Base-by-base conservation (phyloP, 169 alveolate genomes). In the Plasmodium yoelii region DNA sequence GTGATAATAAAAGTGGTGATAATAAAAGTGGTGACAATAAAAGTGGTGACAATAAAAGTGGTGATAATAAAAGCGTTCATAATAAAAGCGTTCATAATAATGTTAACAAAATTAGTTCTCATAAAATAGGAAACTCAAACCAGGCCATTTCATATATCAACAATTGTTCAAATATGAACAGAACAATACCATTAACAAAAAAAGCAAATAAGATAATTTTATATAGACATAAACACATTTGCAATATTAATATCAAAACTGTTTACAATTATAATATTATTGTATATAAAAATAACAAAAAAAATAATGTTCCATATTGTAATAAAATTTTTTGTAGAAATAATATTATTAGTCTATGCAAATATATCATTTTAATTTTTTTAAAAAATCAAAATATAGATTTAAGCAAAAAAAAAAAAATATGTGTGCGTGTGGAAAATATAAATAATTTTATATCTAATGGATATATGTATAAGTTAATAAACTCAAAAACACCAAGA, bases 401-500 rank as follows among this genome's bases (percentile, higher is more conserved):
- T 73, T 19, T 47, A 28, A 73, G 42, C 18, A 39, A 61, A 34
- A 73, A 49, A 57, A 34, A 49, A 44, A 65, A 80, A 80, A 61
- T 10, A 15, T 53, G n/a, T 24, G 51, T 28, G 13, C 15, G 10
- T 28, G 64, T 13, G n/a, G 57, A 39, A 42, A 55, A 65, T 57
- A 80, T 67, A 67, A 80, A 65, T 61, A n/a, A 15, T 34, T 80
- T 53, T 28, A 68, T 80, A 55, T 80, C 90, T 18, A 67, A 80
- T 80, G 90, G 90, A 15, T 80, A 80, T 15, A 55, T 80, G 90
- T 80, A 80, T 57, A 80, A 80, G 68, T 39, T 67, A 18, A 80
- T 55, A 47, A 67, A 80, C 34, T 19, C 80, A 80, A 67, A 80
- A 28, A 24, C 55, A 47, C 19, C 22, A 44, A 70, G 55, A 55